Percentiles rank a stretch among this genome's conserved stretches.
phyloP scores from a whole-genome alignment of 192 early-diverging fungal species.

The Powellomyces hirtus region DNA sequence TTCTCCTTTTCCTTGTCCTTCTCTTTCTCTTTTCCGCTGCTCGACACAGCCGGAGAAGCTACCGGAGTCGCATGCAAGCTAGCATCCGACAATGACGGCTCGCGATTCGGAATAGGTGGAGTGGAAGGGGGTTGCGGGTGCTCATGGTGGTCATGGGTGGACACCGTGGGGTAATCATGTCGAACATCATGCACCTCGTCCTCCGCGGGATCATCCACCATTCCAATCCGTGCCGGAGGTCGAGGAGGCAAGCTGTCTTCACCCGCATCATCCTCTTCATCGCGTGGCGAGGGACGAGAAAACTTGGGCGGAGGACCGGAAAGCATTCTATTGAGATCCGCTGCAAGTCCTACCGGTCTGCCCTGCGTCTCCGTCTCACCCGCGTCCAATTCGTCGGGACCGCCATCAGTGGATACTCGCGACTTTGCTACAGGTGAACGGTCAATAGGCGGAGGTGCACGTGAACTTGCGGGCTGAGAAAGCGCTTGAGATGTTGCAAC shows the following conservation, averaged over 20 bases:
- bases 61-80: background rate
- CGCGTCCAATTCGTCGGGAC: background rate
- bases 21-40: background rate
- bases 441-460: constrained; percentile 13
- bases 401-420: constrained; percentile 7
- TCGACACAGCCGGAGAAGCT: background rate
- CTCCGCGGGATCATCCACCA: background rate
- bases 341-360: constrained; percentile 9
- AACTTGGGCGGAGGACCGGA: constrained; percentile 25
- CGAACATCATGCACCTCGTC: background rate
- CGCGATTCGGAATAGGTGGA: background rate
- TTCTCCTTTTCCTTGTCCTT: constrained; percentile 29
- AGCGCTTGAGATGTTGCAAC: background rate
- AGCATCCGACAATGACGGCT: background rate
- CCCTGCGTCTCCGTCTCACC: background rate
- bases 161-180: background rate
- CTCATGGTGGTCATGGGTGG: background rate
- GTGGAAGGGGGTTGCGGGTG: background rate
- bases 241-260: constrained; percentile 3
- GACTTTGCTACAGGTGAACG: constrained; percentile 27
- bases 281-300: background rate
- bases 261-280: background rate
- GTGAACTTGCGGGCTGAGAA: background rate
- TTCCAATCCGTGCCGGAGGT: background rate
- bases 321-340: constrained; percentile 39